phyloP scores from a whole-genome alignment of 306 rosid genomes.

The Sesbania bispinosa region DNA sequence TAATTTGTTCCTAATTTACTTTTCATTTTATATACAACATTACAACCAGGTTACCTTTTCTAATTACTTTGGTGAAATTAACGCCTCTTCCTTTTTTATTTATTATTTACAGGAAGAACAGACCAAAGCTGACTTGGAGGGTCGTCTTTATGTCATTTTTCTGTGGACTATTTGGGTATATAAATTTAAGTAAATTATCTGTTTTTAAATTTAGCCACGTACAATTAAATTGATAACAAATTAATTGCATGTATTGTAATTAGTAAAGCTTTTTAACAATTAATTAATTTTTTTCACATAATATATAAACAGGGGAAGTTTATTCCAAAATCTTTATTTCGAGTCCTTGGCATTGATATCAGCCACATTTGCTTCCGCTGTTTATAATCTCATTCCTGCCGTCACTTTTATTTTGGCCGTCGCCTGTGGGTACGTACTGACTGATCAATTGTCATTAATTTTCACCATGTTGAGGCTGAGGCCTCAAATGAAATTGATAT shows the following conservation, averaged over 20 bases:
- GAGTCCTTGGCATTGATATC: constrained; percentile 23
- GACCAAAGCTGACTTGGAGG: constrained; percentile 36
- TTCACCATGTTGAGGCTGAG: background rate
- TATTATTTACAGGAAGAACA: constrained; percentile 24
- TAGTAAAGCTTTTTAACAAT: background rate
- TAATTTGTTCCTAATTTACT: no score
- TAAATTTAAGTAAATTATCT: no score
- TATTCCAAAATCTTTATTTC: constrained; percentile 30
- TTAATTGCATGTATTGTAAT: no score
- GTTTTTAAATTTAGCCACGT: background rate
- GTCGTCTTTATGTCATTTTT: constrained; percentile 31
- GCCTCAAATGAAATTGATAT: background rate
- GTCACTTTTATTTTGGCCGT: constrained; percentile 30
- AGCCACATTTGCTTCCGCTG: constrained; percentile 31
- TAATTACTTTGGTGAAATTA: no score
- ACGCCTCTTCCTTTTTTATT: background rate
- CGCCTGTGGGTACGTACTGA: constrained; percentile 5
- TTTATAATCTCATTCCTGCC: constrained; percentile 34
- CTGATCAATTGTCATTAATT: background rate
- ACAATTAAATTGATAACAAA: background rate
- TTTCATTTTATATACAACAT: no score
- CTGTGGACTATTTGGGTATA: constrained; percentile 49
- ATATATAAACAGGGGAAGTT: constrained; percentile 22
- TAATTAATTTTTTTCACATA: background rate
- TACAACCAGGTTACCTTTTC: no score